Evolutionary conservation across 1,284 basidiomycete species (phyloP).

Genomic region (Cryptococcus jaspeensis): DNA sequence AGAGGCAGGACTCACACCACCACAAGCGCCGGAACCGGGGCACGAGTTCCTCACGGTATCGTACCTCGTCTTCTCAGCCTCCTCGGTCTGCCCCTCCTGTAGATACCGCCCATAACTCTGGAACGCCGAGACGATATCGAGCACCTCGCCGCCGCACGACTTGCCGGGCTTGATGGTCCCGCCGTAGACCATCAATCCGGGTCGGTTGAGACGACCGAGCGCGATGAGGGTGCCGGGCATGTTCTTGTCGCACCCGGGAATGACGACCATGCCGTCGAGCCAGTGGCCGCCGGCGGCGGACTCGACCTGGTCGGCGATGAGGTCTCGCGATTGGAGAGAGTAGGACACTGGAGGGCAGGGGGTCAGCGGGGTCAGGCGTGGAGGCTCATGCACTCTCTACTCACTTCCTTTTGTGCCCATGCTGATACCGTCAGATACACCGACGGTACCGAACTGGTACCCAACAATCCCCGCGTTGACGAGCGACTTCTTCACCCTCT

Average conservation of each 20-base stretch:
- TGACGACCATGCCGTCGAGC: conserved; percentile 95
- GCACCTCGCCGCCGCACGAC: conserved; percentile 67
- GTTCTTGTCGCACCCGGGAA: conserved; percentile 97
- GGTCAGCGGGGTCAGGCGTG: conserved; percentile 2
- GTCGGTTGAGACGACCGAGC: conserved; percentile 87
- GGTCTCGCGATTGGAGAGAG: conserved; percentile 90
- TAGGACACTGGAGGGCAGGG: conserved; percentile 63
- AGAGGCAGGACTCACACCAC: conserved; percentile 85
- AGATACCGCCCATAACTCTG: conserved; percentile 92
- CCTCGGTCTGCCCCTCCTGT: conserved; percentile 77
- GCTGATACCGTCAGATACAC: conserved; percentile 95
- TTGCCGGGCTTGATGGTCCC: conserved; percentile 83
- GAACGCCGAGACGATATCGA: conserved; percentile 94
- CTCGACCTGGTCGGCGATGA: conserved; percentile 96
- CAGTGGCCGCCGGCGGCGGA: conserved; percentile 95
- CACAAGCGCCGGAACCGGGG: conserved; percentile 93
- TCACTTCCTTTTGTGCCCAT: conserved; percentile 82
- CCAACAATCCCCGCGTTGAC: conserved; percentile 73
- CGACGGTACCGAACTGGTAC: conserved; percentile 96
- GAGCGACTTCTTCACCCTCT: conserved; percentile 79
- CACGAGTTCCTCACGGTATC: conserved; percentile 87
- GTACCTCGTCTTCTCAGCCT: conserved; percentile 76
- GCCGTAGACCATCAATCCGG: conserved; percentile 94
- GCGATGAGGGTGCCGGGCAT: conserved; percentile 96
- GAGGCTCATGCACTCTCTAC: conserved; percentile 13